Conservation (phyloP, 352 stramenopile species). For the Phytophthora sojae region DNA sequence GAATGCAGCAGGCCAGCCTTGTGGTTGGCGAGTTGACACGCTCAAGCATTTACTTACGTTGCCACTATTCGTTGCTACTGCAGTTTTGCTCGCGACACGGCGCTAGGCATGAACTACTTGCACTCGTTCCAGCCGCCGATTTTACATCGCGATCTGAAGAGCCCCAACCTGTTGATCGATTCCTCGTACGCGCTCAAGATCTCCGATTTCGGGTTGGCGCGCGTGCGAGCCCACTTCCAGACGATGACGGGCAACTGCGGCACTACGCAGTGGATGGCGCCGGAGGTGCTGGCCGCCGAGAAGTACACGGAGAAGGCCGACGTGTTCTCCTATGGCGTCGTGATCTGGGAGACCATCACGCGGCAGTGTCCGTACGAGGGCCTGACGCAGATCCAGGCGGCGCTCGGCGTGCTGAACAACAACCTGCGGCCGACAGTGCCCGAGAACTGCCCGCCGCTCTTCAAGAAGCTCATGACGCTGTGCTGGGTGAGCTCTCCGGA, state of each 20-base stretch:
- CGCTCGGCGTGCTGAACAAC: conserved; percentile 89
- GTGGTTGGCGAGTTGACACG: too few relatives aligned
- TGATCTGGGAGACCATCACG: conserved; percentile 92
- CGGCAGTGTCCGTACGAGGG: conserved; percentile 92
- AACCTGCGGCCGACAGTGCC: conserved; percentile 87
- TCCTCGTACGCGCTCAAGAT: conserved; percentile 88
- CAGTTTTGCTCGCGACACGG: conserved; percentile 83
- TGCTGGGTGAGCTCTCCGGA: conserved; percentile 83
- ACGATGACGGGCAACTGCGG: conserved; percentile 90
- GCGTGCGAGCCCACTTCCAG: conserved; percentile 85
- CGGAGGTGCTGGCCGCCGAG: conserved; percentile 80
- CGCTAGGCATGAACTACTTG: conserved; percentile 89
- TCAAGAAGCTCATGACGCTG: conserved; percentile 88
- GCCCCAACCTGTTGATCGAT: conserved; percentile 84
- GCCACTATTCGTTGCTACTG: background rate
- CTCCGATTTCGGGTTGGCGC: conserved; percentile 88
- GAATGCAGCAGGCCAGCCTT: background rate
- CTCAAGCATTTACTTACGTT: conserved; percentile 7
- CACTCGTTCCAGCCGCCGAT: conserved; percentile 89
- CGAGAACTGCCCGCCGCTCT: conserved; percentile 71
- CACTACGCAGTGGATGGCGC: conserved; percentile 90
- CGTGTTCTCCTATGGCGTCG: conserved; percentile 88
- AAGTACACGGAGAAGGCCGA: conserved; percentile 92
- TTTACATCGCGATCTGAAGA: conserved; percentile 89
- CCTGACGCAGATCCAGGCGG: conserved; percentile 90